Evolutionary conservation across 2,329 filamentous ascomycete genomes (phyloP).

Genomic region (Triangularia setosa): DNA sequence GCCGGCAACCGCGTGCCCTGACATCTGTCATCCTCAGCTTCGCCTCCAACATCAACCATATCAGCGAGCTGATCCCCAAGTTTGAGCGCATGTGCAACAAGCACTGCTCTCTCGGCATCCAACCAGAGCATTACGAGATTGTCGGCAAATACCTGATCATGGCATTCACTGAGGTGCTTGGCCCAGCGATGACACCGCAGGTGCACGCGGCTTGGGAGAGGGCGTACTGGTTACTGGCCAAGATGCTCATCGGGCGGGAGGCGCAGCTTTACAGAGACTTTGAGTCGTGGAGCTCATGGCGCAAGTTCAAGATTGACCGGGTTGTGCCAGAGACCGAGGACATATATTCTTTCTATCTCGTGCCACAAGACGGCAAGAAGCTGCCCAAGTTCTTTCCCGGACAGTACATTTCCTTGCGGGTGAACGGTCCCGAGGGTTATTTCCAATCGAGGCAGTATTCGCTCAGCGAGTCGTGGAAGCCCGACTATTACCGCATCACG

Average conservation of each 20-base stretch:
- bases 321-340: slow-evolving; percentile 65
- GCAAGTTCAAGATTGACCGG: slow-evolving; percentile 60
- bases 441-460: slow-evolving; percentile 70
- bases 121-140: slow-evolving; percentile 65
- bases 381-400: slow-evolving; percentile 64
- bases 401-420: slow-evolving; percentile 65
- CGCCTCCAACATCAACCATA: slow-evolving; percentile 65
- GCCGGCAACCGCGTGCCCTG: slow-evolving; percentile 58
- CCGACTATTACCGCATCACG: slow-evolving; percentile 64
- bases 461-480: slow-evolving; percentile 60
- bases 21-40: slow-evolving; percentile 66
- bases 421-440: slow-evolving; percentile 54
- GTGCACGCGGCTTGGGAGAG: slow-evolving; percentile 64
- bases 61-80: slow-evolving; percentile 50
- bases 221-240: slow-evolving; percentile 70
- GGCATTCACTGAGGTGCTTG: slow-evolving; percentile 64
- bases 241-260: slow-evolving; percentile 67
- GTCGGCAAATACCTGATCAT: slow-evolving; percentile 66
- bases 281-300: slow-evolving; percentile 63
- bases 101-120: slow-evolving; percentile 66
- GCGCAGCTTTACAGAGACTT: slow-evolving; percentile 58
- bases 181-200: slow-evolving; percentile 60
- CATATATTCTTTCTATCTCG: slow-evolving; percentile 67
- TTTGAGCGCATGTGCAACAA: slow-evolving; percentile 64
- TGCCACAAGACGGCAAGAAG: slow-evolving; percentile 56